Percentiles rank a stretch among this genome's conserved stretches.
phyloP scores from a whole-genome alignment of 2,329 filamentous ascomycete species.

The Fusarium sambucinum region DNA sequence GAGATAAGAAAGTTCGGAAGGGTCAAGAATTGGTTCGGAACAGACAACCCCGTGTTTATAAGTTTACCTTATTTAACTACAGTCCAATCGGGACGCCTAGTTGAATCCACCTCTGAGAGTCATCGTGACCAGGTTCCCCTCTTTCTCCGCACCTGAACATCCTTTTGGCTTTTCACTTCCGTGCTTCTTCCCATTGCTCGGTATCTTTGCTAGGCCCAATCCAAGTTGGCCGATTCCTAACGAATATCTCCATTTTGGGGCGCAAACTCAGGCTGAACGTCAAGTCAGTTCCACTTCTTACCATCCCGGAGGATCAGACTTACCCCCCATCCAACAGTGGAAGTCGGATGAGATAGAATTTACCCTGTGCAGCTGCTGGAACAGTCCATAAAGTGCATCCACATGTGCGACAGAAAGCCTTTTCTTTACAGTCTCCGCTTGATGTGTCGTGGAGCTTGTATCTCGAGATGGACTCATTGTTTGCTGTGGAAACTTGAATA shows the following conservation, averaged over 20 bases:
- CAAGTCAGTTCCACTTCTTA: neutral
- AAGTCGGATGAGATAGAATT: constrained; percentile 43
- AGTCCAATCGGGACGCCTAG: constrained; percentile 7
- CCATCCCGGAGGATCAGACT: neutral
- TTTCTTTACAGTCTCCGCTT: constrained; percentile 46
- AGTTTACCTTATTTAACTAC: neutral
- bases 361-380: constrained; percentile 43
- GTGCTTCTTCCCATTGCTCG: constrained; percentile 46
- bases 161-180: constrained; percentile 35
- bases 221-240: constrained; percentile 47
- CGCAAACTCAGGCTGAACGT: constrained; percentile 27
- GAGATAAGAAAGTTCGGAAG: constrained; percentile 15
- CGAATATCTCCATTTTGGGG: constrained; percentile 48
- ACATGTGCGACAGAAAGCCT: constrained; percentile 45
- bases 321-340: constrained; percentile 45
- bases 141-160: constrained; percentile 12
- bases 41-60: neutral
- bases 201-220: constrained; percentile 33
- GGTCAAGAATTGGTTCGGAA: constrained; percentile 27
- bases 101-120: neutral
- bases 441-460: constrained; percentile 44
- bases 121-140: neutral
- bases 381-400: constrained; percentile 48
- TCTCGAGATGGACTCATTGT: constrained; percentile 13
- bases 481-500: constrained; percentile 19